Evolutionary conservation across 768 basidiomycete species (phyloP).

Genomic region (Strobilomyces dryophilus): DNA sequence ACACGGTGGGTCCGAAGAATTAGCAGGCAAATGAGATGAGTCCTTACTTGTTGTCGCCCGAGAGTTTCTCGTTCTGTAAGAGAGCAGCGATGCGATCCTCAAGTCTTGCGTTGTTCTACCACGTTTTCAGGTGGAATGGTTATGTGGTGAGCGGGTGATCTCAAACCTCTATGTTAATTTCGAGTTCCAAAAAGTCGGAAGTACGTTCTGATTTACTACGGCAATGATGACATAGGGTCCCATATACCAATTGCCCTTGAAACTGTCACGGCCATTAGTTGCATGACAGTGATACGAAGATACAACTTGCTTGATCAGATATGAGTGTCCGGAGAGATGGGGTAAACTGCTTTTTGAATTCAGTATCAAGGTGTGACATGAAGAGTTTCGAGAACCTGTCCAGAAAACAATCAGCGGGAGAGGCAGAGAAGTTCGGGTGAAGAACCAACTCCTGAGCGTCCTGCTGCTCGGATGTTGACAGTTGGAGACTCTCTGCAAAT

Average conservation of each 20-base stretch:
- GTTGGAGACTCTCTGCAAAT: conserved; percentile 78
- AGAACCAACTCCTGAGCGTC: conserved; percentile 87
- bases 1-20: neutral
- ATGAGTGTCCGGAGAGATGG: conserved; percentile 64
- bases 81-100: conserved; percentile 67
- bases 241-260: conserved; percentile 80
- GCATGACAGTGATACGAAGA: neutral
- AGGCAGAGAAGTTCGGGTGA: neutral
- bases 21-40: neutral
- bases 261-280: conserved; percentile 49
- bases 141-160: neutral
- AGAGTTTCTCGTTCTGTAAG: conserved; percentile 66
- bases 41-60: conserved; percentile 77
- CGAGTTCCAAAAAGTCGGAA: conserved; percentile 82
- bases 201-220: conserved; percentile 60
- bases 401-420: conserved; percentile 4
- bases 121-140: neutral
- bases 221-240: conserved; percentile 74
- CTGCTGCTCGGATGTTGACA: conserved; percentile 85
- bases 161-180: conserved; percentile 73
- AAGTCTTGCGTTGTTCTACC: conserved; percentile 65
- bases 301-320: conserved; percentile 56
- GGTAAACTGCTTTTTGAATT: conserved; percentile 79
- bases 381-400: conserved; percentile 90
- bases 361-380: conserved; percentile 80